Percentiles rank a stretch among this genome's conserved stretches.
Conservation (phyloP, 2,329 filamentous ascomycete genomes). For the Myriosclerotinia duriaeana region DNA sequence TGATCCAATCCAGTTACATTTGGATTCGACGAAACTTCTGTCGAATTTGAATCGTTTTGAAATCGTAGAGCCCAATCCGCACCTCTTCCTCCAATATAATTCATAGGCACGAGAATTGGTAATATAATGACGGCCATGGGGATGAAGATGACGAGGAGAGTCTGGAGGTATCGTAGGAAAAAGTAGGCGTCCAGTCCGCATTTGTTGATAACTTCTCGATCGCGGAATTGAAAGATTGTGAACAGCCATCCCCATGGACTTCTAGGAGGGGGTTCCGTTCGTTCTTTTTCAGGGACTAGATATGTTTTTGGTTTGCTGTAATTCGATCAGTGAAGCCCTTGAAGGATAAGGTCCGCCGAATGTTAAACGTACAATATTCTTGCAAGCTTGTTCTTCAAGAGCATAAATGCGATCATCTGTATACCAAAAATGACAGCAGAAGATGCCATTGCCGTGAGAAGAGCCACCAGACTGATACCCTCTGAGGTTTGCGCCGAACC, state of each 20-base stretch:
- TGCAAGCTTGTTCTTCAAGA: conserved; percentile 74
- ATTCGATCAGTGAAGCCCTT: conserved; percentile 26
- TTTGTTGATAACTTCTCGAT: conserved; percentile 86
- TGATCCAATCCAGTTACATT: conserved; percentile 66
- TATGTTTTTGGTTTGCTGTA: conserved; percentile 78
- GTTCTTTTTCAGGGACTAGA: conserved; percentile 79
- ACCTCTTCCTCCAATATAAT: conserved; percentile 67
- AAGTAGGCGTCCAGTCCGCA: conserved; percentile 97
- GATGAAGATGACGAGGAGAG: conserved; percentile 87
- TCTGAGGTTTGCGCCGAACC: conserved; percentile 33
- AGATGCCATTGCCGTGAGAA: conserved; percentile 39
- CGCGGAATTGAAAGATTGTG: conserved; percentile 65
- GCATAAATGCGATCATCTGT: conserved; percentile 67
- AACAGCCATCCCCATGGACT: conserved; percentile 52
- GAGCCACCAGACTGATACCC: conserved; percentile 39
- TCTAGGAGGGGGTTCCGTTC: conserved; percentile 70
- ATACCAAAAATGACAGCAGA: conserved; percentile 39
- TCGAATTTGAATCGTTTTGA: conserved; percentile 40
- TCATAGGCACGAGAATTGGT: conserved; percentile 83
- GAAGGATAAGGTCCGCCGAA: not conserved
- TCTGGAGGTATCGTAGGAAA: conserved; percentile 86
- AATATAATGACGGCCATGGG: conserved; percentile 76
- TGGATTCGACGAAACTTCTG: conserved; percentile 18
- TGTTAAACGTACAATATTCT: conserved; percentile 70
- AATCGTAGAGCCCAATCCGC: conserved; percentile 45